These are phyloP conservation scores for Paulownia fortunei DNA, from an alignment of 257 asterid genomes.

Conservation along the genomic window DNA sequence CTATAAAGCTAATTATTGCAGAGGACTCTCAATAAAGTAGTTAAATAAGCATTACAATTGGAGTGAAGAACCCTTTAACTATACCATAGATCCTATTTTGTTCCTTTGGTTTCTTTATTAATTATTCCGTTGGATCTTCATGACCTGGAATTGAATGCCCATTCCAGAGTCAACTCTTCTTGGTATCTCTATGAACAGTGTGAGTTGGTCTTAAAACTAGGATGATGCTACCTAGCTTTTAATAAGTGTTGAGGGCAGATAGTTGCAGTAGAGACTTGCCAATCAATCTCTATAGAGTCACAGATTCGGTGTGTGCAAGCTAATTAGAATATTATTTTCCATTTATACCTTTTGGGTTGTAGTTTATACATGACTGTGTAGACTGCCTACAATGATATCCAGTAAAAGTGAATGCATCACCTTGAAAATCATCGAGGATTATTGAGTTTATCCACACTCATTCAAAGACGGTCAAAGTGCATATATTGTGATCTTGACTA, in stretches of 20 bases:
- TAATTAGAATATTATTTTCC: neutral
- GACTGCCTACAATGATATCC: neutral
- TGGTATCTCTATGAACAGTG: slow-evolving; percentile 1
- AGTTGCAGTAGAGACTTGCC: neutral
- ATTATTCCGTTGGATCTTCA: neutral
- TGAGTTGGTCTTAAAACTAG: neutral
- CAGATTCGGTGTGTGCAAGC: neutral
- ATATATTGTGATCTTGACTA: neutral
- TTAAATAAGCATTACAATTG: neutral
- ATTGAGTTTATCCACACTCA: neutral
- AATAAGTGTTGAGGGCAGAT: neutral
- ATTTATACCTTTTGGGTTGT: neutral
- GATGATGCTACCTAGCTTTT: neutral
- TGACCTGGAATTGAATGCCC: neutral
- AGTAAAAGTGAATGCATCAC: slow-evolving; percentile 19
- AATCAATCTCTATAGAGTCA: neutral
- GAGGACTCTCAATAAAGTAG: slow-evolving; percentile 11
- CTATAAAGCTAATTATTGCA: neutral
- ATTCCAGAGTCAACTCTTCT: neutral
- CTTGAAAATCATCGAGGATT: slow-evolving; percentile 17
- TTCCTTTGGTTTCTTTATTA: neutral
- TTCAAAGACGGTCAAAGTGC: slow-evolving; percentile 1
- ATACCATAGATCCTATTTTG: neutral
- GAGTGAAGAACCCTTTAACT: neutral
- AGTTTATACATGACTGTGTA: neutral